Base-by-base conservation (phyloP, 352 stramenopile species). In the Phytophthora tentaculata region DNA sequence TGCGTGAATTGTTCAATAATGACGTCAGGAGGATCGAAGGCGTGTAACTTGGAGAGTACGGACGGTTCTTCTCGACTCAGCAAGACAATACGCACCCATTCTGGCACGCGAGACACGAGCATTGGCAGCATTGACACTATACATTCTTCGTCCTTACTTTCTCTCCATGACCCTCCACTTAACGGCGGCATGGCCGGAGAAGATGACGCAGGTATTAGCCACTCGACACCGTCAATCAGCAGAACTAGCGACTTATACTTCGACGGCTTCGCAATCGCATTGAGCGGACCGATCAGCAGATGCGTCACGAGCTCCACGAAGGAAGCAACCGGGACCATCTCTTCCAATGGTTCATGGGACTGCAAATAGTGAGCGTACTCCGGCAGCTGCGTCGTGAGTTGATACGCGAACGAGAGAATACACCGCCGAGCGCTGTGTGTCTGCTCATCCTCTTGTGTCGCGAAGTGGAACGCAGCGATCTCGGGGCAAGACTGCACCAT, bases 401-500 rank as follows among this genome's bases (percentile, higher is more conserved):
- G 85, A 22, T 91, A 93, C 5, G 80, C 81, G 0, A 93, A 61
- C 12, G 83, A 92, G 14, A 93, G 73, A 53, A 93, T 71, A 23
- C 85, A 93, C 1, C 85, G 80, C 0, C 85, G 59, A 17, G 80
- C 71, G 22, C 64, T 88, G 28, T 91, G 85, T n/a, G 85, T 92
- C 64, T 93, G 85, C 41, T 93, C 83, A 39, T 93, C 81, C 43
- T 93, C 85, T 52, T 89, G 80, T 17, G 81, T 68, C 19, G 83
- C 83, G 48, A 93, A 89, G 55, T 93, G 85, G 57, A 91, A 91
- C 10, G 85, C 85, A 17, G 80, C 74, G 43, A 93, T 89, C 64
- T 93, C 85, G 2, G 85, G 85, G 10, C 84, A 83, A 2, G 51
- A 68, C 51, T 93, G 81, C 12, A 92, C 81, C 77, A 93, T 88